Base-by-base conservation (phyloP, 1,139 yeast species). In the Torulaspora pretoriensis region DNA sequence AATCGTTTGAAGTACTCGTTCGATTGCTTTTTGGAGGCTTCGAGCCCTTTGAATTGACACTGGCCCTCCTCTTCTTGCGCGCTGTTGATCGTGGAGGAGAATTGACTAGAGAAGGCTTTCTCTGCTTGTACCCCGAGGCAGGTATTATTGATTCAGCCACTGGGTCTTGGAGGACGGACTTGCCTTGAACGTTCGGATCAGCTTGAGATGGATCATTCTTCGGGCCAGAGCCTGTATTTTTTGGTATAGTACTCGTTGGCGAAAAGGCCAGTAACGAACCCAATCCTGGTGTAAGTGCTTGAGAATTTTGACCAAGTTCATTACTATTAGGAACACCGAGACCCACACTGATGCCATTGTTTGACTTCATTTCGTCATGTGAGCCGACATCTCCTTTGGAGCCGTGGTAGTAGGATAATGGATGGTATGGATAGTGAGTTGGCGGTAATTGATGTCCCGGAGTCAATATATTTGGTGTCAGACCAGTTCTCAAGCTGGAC, bases 401-500 rank as follows among this genome's bases (percentile, higher is more conserved):
- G 28, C 38, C 77, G 1, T 35, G 40, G 71, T 72, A 6, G 65
- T 63, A 45, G 48, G 70, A 41, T 57, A 60, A 22, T 63, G 69
- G 29, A 42, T 53, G 46, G 54, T 44, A 36, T 17, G 57, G 62
- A 14, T 56, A 55, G 25, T 47, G 50, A n/a, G 30, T 12, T 9
- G 28, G 5, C 1, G 38, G 33, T 29, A 39, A 2, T 26, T 30
- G 27, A 12, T 33, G 43, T 4, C 35, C 40, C 13, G 49, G 42
- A 2, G 46, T 50, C 46, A 54, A 36, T 10, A 40, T 69, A 2
- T 74, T 73, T 1, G 80, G 80, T 0, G 89, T 81, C 29, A 82
- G 62, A 0, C 90, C 90, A 0, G 85, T 72, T 49, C 92, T 70
- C 38, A 83, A 51, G 43, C 77, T 73, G 4, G 84, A 77, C 57